Conservation (phyloP, 345 rosid species). For the Rhodomyrtus tomentosa region DNA sequence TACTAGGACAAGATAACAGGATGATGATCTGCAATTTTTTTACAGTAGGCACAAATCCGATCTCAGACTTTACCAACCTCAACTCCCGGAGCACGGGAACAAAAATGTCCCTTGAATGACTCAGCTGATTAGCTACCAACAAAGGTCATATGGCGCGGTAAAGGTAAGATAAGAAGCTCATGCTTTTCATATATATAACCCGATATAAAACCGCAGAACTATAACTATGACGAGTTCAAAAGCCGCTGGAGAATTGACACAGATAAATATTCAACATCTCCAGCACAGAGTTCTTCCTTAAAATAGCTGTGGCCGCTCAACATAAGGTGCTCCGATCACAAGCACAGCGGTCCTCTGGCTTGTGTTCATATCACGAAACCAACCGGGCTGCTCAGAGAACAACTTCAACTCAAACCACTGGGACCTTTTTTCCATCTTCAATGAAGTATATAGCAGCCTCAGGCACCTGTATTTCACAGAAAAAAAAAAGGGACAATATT, state of each 20-base stretch:
- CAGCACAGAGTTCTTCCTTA: background rate
- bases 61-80: background rate
- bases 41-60: background rate
- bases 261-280: background rate
- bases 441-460: slow-evolving; percentile 77
- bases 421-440: slow-evolving; percentile 87
- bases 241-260: background rate
- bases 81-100: background rate
- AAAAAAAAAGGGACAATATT: background rate
- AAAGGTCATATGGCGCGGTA: background rate
- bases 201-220: background rate
- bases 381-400: background rate
- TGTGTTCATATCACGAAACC: background rate
- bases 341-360: background rate
- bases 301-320: background rate
- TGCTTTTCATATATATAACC: background rate
- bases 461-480: slow-evolving; percentile 43
- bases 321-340: background rate
- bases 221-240: background rate
- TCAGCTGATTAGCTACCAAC: background rate
- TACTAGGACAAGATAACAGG: background rate
- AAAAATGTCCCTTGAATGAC: background rate
- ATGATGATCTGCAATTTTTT: background rate
- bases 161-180: background rate
- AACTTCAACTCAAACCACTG: slow-evolving; percentile 39